Conservation (phyloP, 1,284 basidiomycete species). For the Meripilus lineatus region DNA sequence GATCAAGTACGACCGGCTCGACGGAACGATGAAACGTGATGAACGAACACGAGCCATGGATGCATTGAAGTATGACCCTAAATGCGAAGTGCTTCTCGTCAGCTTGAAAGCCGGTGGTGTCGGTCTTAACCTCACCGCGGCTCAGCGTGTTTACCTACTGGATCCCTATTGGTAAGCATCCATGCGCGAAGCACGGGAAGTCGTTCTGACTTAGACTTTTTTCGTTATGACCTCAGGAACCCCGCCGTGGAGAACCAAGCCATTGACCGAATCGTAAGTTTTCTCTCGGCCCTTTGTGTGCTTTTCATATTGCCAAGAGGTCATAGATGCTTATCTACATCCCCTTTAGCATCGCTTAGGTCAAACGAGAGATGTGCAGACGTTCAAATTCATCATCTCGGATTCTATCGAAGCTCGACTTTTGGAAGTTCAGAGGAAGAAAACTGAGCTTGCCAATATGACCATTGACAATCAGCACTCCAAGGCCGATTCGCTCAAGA, state of each 20-base stretch:
- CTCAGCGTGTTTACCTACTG: constrained; percentile 89
- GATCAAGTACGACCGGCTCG: constrained; percentile 86
- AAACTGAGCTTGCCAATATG: constrained; percentile 89
- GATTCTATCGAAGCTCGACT: constrained; percentile 89
- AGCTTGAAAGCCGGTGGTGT: constrained; percentile 97
- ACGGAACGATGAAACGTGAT: constrained; percentile 96
- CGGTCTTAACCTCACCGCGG: constrained; percentile 90
- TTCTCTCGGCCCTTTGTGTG: not conserved
- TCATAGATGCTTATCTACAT: constrained; percentile 12
- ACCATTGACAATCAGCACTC: constrained; percentile 78
- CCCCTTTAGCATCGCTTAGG: constrained; percentile 80
- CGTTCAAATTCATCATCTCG: constrained; percentile 90
- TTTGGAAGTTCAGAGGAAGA: constrained; percentile 90
- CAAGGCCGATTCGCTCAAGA: constrained; percentile 79
- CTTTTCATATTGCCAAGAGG: constrained; percentile 5
- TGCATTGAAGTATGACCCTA: constrained; percentile 78
- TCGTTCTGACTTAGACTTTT: constrained; percentile 3
- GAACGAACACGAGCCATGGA: constrained; percentile 90
- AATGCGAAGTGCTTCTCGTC: constrained; percentile 89
- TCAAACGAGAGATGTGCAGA: constrained; percentile 87
- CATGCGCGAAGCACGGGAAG: not conserved
- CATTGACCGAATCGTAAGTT: constrained; percentile 81
- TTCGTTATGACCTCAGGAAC: constrained; percentile 54
- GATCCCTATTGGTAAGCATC: constrained; percentile 85
- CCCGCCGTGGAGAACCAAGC: constrained; percentile 97